These are phyloP conservation scores for Alternaria panax DNA, from an alignment of 2,329 filamentous ascomycete species.

Conservation along the genomic window DNA sequence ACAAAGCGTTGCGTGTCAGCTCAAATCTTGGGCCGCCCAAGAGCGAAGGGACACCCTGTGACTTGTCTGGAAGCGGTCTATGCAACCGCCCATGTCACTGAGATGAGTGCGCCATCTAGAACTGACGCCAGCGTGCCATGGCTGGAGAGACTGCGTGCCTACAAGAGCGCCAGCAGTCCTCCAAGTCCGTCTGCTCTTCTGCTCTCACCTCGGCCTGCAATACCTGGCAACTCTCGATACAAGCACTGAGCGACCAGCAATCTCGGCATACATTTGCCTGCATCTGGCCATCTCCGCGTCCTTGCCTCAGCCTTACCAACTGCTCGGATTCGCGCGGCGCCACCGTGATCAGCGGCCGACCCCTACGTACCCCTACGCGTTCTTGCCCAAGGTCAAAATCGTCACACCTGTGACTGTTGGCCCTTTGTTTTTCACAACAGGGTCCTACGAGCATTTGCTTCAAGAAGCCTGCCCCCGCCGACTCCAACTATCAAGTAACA, in stretches of 20 bases:
- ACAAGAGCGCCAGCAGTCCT: constrained; percentile 37
- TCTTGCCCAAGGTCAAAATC: constrained; percentile 21
- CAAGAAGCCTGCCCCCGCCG: constrained; percentile 16
- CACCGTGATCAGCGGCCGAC: constrained; percentile 18
- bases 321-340: constrained; percentile 19
- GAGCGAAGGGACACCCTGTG: constrained; percentile 35
- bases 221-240: background rate
- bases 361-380: constrained; percentile 27
- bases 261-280: constrained; percentile 8
- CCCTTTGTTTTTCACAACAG: constrained; percentile 16
- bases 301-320: constrained; percentile 28
- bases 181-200: constrained; percentile 7
- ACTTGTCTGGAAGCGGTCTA: constrained; percentile 37
- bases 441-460: constrained; percentile 16
- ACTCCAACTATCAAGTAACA: background rate
- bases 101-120: constrained; percentile 26
- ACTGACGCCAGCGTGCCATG: constrained; percentile 24
- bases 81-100: constrained; percentile 29
- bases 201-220: constrained; percentile 5
- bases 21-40: constrained; percentile 34
- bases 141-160: constrained; percentile 14
- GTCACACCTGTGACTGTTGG: constrained; percentile 19
- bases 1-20: constrained; percentile 40
- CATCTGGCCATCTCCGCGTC: constrained; percentile 19
- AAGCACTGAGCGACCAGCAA: background rate